Evolutionary conservation across 1,284 basidiomycete species (phyloP), one percentile per base, ranked within the genome.

Genomic region (Gomphus sp.): DNA sequence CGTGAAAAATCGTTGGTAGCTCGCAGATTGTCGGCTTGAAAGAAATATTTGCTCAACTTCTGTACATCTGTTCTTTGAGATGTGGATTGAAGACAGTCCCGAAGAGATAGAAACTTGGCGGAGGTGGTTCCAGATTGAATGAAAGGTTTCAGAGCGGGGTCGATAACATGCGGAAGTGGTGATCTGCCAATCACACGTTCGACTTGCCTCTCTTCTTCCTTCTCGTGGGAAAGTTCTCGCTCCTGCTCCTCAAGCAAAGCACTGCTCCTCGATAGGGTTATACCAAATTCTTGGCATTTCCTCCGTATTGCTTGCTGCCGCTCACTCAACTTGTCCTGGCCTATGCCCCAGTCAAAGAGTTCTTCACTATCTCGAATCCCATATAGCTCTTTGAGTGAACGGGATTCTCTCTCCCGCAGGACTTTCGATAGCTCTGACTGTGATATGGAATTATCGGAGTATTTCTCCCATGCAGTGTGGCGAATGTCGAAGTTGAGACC

Each of bases 221-320:
- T 64, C 63, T 80, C 79, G 36, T 76, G 73, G 9, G 61, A 63
- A 2, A 80, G 67, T 62, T 81, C 79, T 12, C 76, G 68, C 55
- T 81, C 79, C 60, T 80, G 79, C 59, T 80, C 79, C 62, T 81
- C 78, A 5, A 72, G 73, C 59, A 76, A 63, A 16, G 60, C 55
- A 0, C 61, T 47, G 31, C 67, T 62, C 0, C 52, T 28, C 10
- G 69, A 33, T 0, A 62, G 53, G 5, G 25, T 49, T 3, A 69
- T 54, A 0, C 73, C 72, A 11, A 79, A 68, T n/a, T 60, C 33
- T 18, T 57, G 25, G 16, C 71, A 70, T 48, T 67, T 68, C 10
- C 65, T 63, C 1, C 48, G 60, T 9, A 79, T 65, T 0, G 67
- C 66, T 9, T 67, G 65, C 37, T 62, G 53, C 1, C 58, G 5